Conservation (phyloP, 164 flowering plant genomes). For the Tinospora cordifolia region DNA sequence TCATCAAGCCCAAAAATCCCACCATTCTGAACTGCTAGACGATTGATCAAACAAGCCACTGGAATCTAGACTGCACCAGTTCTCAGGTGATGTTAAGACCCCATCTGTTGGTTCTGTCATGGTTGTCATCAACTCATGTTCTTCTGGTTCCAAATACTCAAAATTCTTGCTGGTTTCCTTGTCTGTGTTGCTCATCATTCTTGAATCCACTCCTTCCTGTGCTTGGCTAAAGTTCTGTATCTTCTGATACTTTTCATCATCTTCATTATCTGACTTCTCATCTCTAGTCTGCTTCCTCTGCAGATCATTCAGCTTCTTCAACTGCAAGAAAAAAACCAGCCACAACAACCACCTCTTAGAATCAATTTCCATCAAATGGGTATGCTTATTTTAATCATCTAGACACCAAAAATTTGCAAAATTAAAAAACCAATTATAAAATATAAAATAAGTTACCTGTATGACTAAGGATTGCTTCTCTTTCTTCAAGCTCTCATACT, state of each 20-base stretch:
- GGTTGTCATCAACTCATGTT: slow-evolving; percentile 10
- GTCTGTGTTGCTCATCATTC: slow-evolving; percentile 12
- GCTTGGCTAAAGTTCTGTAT: slow-evolving; percentile 17
- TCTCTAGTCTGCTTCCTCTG: slow-evolving; percentile 21
- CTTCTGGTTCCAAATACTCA: slow-evolving; percentile 17
- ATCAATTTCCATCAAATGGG: slow-evolving; percentile 4
- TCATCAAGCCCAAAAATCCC: slow-evolving; percentile 32
- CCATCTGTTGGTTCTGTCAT: slow-evolving; percentile 13
- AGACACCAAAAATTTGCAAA: neutral
- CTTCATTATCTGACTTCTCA: slow-evolving; percentile 18
- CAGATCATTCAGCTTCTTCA: slow-evolving; percentile 36
- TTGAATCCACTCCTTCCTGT: slow-evolving; percentile 19
- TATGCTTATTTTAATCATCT: neutral
- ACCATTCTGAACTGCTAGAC: slow-evolving; percentile 39
- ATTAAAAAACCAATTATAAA: neutral
- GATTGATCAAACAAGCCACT: slow-evolving; percentile 29
- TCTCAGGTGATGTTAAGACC: slow-evolving; percentile 18
- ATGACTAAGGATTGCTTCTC: slow-evolving; percentile 45
- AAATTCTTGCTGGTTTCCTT: slow-evolving; percentile 18
- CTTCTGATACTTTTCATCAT: slow-evolving; percentile 6
- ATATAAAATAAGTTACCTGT: slow-evolving; percentile 34
- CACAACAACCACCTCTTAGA: neutral
- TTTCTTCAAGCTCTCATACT: slow-evolving; percentile 37
- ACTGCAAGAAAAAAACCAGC: slow-evolving; percentile 19
- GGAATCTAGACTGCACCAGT: slow-evolving; percentile 31